Percentiles rank a stretch among this genome's conserved stretches.
Conservation (phyloP, 768 basidiomycete species). For the Boletellus emodensis region DNA sequence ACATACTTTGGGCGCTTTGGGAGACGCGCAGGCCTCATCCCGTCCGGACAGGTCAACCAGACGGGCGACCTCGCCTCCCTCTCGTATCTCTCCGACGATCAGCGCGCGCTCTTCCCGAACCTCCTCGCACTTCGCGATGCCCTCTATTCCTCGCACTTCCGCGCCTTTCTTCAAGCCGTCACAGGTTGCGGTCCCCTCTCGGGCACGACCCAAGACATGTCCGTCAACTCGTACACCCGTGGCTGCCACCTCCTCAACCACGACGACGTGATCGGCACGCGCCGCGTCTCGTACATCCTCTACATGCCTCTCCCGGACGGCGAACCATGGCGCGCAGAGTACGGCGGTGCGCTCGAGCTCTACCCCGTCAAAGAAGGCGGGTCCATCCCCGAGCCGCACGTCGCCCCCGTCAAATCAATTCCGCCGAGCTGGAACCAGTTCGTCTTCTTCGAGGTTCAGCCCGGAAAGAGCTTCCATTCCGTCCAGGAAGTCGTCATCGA, state of each 20-base stretch:
- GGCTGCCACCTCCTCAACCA: conserved; percentile 96
- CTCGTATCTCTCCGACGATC: conserved; percentile 73
- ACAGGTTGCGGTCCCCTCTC: conserved; percentile 93
- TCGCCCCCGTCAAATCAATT: conserved; percentile 60
- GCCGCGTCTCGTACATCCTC: conserved; percentile 93
- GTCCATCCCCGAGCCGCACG: conserved; percentile 64
- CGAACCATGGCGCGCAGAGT: conserved; percentile 79
- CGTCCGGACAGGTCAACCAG: conserved; percentile 73
- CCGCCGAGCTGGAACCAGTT: conserved; percentile 89
- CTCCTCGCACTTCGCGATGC: conserved; percentile 84
- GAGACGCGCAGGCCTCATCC: conserved; percentile 1
- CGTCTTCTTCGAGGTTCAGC: conserved; percentile 88
- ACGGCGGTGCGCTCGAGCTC: conserved; percentile 92
- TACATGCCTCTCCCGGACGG: conserved; percentile 84
- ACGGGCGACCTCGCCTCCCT: conserved; percentile 95
- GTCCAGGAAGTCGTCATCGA: conserved; percentile 93
- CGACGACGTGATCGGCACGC: conserved; percentile 95
- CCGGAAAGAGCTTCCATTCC: conserved; percentile 91
- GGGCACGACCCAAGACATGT: conserved; percentile 92
- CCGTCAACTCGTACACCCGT: conserved; percentile 85
- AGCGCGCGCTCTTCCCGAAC: conserved; percentile 75
- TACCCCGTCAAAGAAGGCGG: conserved; percentile 67
- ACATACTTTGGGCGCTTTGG: neutral
- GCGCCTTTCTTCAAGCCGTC: conserved; percentile 75
- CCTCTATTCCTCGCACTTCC: conserved; percentile 82